phyloP scores from a whole-genome alignment of 805 yeast species.

The Hanseniaspora lachancei region DNA sequence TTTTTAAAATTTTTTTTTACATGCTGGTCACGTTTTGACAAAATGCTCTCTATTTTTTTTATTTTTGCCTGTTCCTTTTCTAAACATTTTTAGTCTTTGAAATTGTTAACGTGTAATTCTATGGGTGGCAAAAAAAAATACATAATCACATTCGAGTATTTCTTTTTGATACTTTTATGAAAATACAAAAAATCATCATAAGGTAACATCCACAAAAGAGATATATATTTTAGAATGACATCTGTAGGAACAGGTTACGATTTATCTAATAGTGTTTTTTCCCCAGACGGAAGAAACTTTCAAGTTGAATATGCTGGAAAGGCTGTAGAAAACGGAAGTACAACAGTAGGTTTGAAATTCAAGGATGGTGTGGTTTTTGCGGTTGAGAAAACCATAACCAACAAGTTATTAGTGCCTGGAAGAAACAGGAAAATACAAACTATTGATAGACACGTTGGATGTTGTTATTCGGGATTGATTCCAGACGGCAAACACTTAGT shows the following conservation, averaged over 20 bases:
- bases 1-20: conserved; percentile 2
- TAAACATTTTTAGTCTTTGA: not conserved
- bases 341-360: conserved; percentile 84
- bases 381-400: conserved; percentile 80
- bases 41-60: not conserved
- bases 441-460: conserved; percentile 86
- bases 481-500: conserved; percentile 97
- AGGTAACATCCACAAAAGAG: too few species aligned
- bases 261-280: conserved; percentile 87
- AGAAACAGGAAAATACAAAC: conserved; percentile 85
- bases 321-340: conserved; percentile 96
- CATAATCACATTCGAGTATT: not conserved
- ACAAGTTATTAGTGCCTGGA: conserved; percentile 78
- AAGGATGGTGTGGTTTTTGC: conserved; percentile 94
- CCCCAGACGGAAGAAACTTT: conserved; percentile 81
- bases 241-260: conserved; percentile 99
- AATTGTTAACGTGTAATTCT: not conserved
- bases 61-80: not conserved
- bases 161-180: too few species aligned
- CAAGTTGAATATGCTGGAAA: conserved; percentile 96
- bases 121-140: not conserved
- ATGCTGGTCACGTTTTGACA: not conserved
- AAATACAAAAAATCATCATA: too few species aligned
- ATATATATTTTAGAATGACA: conserved; percentile 33
- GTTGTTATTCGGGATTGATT: conserved; percentile 83